Evolutionary conservation across 768 basidiomycete species (phyloP).

Genomic region (Cystofilobasidium capitatum): DNA sequence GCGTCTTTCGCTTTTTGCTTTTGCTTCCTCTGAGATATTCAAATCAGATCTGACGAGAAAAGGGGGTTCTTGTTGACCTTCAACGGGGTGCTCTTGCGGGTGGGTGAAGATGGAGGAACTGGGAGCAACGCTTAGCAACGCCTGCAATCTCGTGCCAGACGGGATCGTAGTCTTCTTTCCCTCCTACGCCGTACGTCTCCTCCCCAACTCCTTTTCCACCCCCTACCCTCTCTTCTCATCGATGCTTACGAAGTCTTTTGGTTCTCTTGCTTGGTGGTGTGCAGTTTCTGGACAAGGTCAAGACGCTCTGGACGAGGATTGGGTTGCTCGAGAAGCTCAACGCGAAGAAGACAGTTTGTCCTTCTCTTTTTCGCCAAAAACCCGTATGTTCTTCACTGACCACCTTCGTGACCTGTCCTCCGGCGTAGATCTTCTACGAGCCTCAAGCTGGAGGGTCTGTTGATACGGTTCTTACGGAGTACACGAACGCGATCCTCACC

Average conservation of each 20-base stretch:
- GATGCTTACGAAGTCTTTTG: background rate
- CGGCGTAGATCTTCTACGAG: conserved; percentile 64
- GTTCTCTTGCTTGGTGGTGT: background rate
- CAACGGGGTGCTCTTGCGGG: too few relatives aligned
- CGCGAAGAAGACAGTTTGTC: conserved; percentile 61
- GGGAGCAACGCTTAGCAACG: conserved; percentile 72
- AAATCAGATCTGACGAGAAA: too few relatives aligned
- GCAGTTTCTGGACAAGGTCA: conserved; percentile 57
- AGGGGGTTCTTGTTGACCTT: too few relatives aligned
- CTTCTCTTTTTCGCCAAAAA: background rate
- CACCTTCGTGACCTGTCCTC: background rate
- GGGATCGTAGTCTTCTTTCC: conserved; percentile 93
- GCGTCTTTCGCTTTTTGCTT: background rate
- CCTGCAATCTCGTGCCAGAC: conserved; percentile 64
- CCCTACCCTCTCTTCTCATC: background rate
- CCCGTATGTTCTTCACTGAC: background rate
- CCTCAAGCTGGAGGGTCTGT: conserved; percentile 64
- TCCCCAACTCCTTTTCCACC: background rate
- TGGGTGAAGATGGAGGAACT: conserved; percentile 63
- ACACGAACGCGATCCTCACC: conserved; percentile 47
- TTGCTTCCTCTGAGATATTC: background rate
- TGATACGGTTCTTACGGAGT: conserved; percentile 64
- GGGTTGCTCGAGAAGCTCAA: conserved; percentile 56
- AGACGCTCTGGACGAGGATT: conserved; percentile 54
- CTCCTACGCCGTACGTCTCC: conserved; percentile 51